Conservation (phyloP, 192 early-diverging fungal species). For the Geosiphon pyriformis region DNA sequence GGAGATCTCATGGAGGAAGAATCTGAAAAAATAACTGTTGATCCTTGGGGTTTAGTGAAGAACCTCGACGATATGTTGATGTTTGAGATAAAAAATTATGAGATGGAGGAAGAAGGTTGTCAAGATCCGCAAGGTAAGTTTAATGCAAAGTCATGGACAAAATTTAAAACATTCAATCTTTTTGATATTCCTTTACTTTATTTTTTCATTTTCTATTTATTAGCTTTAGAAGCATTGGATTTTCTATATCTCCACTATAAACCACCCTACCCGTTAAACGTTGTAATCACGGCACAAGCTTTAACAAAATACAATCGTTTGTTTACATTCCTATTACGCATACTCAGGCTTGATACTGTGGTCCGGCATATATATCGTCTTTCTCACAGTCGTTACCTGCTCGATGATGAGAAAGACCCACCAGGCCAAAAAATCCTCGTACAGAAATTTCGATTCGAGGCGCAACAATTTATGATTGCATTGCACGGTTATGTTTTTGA, state of each 20-base stretch:
- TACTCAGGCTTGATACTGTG: constrained; percentile 32
- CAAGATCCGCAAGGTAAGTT: constrained; percentile 39
- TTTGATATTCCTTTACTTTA: too few species aligned
- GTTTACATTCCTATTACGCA: constrained; percentile 43
- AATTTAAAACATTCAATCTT: too few species aligned
- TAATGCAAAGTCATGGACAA: too few species aligned
- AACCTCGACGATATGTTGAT: constrained; percentile 37
- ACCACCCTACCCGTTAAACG: constrained; percentile 39
- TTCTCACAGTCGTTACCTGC: constrained; percentile 27
- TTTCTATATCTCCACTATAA: constrained; percentile 46
- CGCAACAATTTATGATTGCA: constrained; percentile 43
- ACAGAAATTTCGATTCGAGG: constrained; percentile 41
- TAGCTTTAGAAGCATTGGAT: constrained; percentile 44
- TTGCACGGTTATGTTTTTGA: constrained; percentile 42
- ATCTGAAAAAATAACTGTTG: background rate
- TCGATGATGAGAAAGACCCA: background rate
- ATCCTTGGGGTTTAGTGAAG: constrained; percentile 18
- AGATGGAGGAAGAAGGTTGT: constrained; percentile 29
- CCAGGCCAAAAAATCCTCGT: constrained; percentile 24
- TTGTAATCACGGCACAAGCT: constrained; percentile 34
- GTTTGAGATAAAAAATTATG: constrained; percentile 33
- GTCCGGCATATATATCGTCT: constrained; percentile 33
- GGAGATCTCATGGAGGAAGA: background rate
- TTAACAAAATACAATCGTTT: constrained; percentile 43
- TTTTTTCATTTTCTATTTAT: background rate